Conservation (phyloP, 768 basidiomycete species). For the Boletus pseudopeckii region DNA sequence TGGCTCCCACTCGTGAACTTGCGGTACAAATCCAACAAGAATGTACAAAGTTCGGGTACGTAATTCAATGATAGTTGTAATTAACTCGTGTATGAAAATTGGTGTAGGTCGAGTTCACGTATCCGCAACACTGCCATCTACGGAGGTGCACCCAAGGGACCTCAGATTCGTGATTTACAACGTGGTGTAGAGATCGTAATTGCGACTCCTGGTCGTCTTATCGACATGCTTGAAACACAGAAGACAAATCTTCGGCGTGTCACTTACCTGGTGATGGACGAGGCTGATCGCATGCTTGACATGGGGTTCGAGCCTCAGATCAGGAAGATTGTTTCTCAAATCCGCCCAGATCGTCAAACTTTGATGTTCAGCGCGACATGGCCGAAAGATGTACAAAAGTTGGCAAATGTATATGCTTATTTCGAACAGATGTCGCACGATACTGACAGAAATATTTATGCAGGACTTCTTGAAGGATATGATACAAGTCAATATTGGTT, state of each 20-base stretch:
- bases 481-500: slow-evolving; percentile 99
- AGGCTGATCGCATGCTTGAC: slow-evolving; percentile 99
- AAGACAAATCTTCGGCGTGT: slow-evolving; percentile 96
- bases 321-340: slow-evolving; percentile 95
- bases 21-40: slow-evolving; percentile 99
- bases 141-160: slow-evolving; percentile 97
- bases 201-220: slow-evolving; percentile 99
- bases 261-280: slow-evolving; percentile 98
- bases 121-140: slow-evolving; percentile 99
- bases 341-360: slow-evolving; percentile 97
- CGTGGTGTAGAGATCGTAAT: slow-evolving; percentile 98
- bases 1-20: slow-evolving; percentile 97
- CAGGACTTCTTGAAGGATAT: slow-evolving; percentile 95
- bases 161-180: slow-evolving; percentile 96
- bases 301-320: slow-evolving; percentile 99
- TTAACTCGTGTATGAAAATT: slow-evolving; percentile 3
- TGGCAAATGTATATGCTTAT: slow-evolving; percentile 65
- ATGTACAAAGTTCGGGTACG: slow-evolving; percentile 95
- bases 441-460: slow-evolving; percentile 1
- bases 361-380: slow-evolving; percentile 99
- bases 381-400: slow-evolving; percentile 99
- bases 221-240: slow-evolving; percentile 96
- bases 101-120: slow-evolving; percentile 73
- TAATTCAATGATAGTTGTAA: background rate
- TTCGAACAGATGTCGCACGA: background rate